Evolutionary conservation across 2,329 filamentous ascomycete genomes (phyloP).

Genomic region (Fusarium newnesense): DNA sequence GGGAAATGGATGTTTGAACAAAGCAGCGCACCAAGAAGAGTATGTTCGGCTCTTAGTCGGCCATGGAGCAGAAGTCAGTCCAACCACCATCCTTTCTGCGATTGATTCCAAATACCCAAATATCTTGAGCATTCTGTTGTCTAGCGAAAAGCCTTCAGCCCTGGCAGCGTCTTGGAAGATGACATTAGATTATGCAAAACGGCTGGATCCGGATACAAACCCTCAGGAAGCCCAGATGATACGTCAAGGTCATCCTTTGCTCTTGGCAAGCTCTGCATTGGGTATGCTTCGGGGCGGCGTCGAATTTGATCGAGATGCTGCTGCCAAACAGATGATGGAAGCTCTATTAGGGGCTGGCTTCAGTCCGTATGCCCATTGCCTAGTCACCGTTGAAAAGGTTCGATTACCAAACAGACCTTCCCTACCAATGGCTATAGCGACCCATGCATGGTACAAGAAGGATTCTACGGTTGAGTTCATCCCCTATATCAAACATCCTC

Average conservation of each 20-base stretch:
- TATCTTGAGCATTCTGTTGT: constrained; percentile 18
- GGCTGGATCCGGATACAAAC: background rate
- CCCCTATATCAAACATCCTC: background rate
- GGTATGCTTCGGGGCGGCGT: background rate
- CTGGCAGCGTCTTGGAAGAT: background rate
- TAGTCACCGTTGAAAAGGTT: background rate
- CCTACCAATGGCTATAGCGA: background rate
- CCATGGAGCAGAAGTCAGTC: constrained; percentile 19
- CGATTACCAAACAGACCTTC: background rate
- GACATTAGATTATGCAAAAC: background rate
- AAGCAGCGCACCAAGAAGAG: background rate
- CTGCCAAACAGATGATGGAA: background rate
- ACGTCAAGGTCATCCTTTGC: constrained; percentile 3
- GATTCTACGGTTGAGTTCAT: background rate
- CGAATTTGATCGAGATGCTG: too few relatives aligned
- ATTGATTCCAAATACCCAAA: background rate
- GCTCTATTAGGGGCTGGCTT: constrained; percentile 11
- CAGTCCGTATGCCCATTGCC: constrained; percentile 7
- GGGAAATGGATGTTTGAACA: constrained; percentile 10
- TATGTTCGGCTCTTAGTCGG: constrained; percentile 18
- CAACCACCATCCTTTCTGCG: background rate
- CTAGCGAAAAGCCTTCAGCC: background rate
- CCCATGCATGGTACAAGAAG: background rate
- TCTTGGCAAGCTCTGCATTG: background rate
- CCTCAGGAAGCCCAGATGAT: background rate